Evolutionary conservation across 1,139 yeast genomes (phyloP).

Genomic region (Hyphopichia buzzinii): DNA sequence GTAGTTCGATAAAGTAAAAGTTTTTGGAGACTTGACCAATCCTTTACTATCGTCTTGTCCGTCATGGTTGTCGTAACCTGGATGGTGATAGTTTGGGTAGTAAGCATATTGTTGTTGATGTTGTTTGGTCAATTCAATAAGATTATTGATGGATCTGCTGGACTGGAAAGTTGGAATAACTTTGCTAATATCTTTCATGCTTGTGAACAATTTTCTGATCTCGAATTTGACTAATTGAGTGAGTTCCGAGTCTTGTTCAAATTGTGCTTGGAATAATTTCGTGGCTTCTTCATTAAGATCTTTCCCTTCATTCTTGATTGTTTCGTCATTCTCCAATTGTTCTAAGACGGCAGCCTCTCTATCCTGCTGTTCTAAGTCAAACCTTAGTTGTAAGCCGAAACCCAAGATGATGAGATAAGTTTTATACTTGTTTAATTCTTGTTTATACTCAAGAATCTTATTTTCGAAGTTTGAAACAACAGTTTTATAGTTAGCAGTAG

Average conservation of each 20-base stretch:
- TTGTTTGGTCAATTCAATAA: conserved; percentile 21
- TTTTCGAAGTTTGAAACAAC: conserved; percentile 38
- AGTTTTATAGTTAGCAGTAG: conserved; percentile 34
- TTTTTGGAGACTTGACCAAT: conserved; percentile 45
- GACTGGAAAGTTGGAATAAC: conserved; percentile 40
- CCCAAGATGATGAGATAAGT: conserved; percentile 46
- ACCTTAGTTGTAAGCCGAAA: conserved; percentile 47
- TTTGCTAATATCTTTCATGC: conserved; percentile 35
- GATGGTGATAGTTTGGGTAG: conserved; percentile 4
- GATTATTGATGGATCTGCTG: conserved; percentile 31
- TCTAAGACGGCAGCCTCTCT: conserved; percentile 12
- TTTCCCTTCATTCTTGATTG: conserved; percentile 6
- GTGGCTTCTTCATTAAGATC: conserved; percentile 8
- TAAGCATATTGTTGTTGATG: conserved; percentile 5
- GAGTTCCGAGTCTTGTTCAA: conserved; percentile 27
- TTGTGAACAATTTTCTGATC: conserved; percentile 34
- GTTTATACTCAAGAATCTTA: conserved; percentile 41
- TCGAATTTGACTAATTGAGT: conserved; percentile 37
- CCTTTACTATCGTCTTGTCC: conserved; percentile 17
- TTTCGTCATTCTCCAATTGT: conserved; percentile 6
- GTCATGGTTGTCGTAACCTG: conserved; percentile 4
- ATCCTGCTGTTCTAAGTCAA: conserved; percentile 40
- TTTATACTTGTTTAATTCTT: conserved; percentile 46
- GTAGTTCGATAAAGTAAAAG: conserved; percentile 37
- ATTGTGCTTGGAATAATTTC: conserved; percentile 6